Conservation (phyloP, 1,284 basidiomycete genomes). For the Porodaedalea pini region DNA sequence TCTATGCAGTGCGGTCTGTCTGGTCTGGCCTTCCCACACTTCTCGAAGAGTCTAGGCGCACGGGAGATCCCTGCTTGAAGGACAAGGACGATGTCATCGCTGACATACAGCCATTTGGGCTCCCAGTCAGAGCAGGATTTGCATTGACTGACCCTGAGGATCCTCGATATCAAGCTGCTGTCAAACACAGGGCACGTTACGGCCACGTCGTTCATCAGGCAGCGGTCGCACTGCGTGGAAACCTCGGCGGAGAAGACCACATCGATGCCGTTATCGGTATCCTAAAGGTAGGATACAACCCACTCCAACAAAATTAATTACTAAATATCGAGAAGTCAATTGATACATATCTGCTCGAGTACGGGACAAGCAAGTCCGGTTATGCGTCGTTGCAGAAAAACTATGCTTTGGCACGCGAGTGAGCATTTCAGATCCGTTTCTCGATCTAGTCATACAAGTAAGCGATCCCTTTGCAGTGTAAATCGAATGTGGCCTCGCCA, state of each 20-base stretch:
- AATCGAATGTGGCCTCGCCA: conserved; percentile 71
- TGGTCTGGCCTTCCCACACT: conserved; percentile 74
- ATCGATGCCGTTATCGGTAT: conserved; percentile 83
- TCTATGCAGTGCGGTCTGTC: conserved; percentile 60
- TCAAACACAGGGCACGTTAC: conserved; percentile 60
- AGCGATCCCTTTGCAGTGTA: conserved; percentile 38
- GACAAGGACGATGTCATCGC: conserved; percentile 60
- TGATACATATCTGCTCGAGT: conserved; percentile 72
- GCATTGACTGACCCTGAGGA: conserved; percentile 74
- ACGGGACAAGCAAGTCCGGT: conserved; percentile 58
- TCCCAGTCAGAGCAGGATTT: conserved; percentile 72
- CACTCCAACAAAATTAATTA: background rate
- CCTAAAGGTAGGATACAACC: conserved; percentile 1
- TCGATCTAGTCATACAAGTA: conserved; percentile 6
- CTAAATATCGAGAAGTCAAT: conserved; percentile 48
- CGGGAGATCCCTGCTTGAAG: conserved; percentile 55
- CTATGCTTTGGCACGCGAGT: conserved; percentile 69
- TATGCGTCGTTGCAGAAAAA: conserved; percentile 66
- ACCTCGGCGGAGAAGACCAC: conserved; percentile 76
- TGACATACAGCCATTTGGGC: conserved; percentile 52
- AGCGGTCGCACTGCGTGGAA: conserved; percentile 59
- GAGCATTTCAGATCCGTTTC: conserved; percentile 28
- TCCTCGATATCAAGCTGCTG: conserved; percentile 67
- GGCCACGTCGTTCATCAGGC: conserved; percentile 73
- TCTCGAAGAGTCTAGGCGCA: conserved; percentile 54